Evolutionary conservation across 2,329 filamentous ascomycete genomes (phyloP), one percentile per base, ranked within the genome.

Genomic region (Neopestalotiopsis sp.): DNA sequence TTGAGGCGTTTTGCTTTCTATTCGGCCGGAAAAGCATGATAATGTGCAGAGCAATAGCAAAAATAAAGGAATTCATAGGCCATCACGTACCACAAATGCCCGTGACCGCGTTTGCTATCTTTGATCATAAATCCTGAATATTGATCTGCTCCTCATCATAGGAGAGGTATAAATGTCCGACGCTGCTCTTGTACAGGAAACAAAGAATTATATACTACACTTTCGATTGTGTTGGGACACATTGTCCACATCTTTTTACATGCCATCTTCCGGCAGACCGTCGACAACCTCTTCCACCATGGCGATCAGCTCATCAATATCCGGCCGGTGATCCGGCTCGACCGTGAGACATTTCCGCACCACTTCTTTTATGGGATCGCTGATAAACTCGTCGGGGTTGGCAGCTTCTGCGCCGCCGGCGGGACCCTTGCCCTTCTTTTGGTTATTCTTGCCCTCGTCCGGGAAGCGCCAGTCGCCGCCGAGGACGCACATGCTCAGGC

Each of bases 401-500:
- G 4, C 71, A 74, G 2, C 75, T 78, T 2, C 56, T 4, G 76
- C 75, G 4, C 78, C 73, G 4, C 72, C 77, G 2, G 73, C 72
- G 1, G 78, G 81, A 70, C 82, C 84, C 70, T 83, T 84, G 66
- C 82, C 81, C 75, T 82, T 84, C 68, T 82, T 79, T 65, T 77
- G 74, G 52, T 88, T 88, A 58, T 85, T 86, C 4, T 88, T 88
- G 0, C 91, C 91, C 78, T 98, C 95, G 74, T 97, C 95, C 0
- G 96, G 96, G 81, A 98, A 99, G 65, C 94, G 88, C 95, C 96
- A 99, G 81, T 98, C 95, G 52, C 95, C 96, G 70, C 94, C 93
- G 17, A 97, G 84, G 20, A 98, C 93, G 79, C 95, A 98, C 74
- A 98, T 92, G 74, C 93, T 97, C 72, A 99, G 84, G 72, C 92